phyloP scores from a whole-genome alignment of 148 eudicot species.

The Rhododendron henanense region DNA sequence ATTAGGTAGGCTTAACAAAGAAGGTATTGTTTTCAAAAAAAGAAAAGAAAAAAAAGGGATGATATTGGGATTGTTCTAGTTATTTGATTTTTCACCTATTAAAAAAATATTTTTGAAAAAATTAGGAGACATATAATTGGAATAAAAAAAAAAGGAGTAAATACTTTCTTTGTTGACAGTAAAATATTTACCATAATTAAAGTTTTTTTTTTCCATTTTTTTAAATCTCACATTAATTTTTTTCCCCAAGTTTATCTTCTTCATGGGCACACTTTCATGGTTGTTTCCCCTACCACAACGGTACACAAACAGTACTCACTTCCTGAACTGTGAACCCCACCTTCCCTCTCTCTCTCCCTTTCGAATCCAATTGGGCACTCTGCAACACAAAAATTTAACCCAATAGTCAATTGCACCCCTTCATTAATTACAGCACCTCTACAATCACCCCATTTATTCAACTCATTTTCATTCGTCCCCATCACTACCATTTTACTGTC shows the following conservation, averaged over 20 bases:
- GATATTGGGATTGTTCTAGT: no score
- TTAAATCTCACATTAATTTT: background rate
- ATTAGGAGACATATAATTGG: no score
- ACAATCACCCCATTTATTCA: constrained; percentile 3
- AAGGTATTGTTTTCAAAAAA: no score
- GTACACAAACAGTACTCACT: constrained; percentile 5
- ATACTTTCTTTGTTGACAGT: background rate
- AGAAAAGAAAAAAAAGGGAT: no score
- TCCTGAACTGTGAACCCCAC: constrained; percentile 6
- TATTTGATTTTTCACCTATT: no score
- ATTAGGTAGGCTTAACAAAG: no score
- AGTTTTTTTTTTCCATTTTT: background rate
- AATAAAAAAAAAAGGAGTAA: background rate
- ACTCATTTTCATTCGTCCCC: constrained; percentile 7
- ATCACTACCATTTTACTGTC: background rate
- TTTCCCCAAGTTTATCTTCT: background rate
- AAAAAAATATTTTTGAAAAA: no score
- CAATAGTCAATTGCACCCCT: constrained; percentile 11
- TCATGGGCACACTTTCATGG: constrained; percentile 5
- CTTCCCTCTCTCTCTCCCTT: background rate
- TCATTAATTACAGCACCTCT: background rate
- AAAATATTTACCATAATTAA: background rate
- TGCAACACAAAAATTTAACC: background rate
- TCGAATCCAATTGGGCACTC: constrained; percentile 1
- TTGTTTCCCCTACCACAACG: background rate